Percentiles rank a stretch among this genome's conserved stretches.
phyloP scores from a whole-genome alignment of 768 basidiomycete genomes.

The Pleurotus tuber-regium region DNA sequence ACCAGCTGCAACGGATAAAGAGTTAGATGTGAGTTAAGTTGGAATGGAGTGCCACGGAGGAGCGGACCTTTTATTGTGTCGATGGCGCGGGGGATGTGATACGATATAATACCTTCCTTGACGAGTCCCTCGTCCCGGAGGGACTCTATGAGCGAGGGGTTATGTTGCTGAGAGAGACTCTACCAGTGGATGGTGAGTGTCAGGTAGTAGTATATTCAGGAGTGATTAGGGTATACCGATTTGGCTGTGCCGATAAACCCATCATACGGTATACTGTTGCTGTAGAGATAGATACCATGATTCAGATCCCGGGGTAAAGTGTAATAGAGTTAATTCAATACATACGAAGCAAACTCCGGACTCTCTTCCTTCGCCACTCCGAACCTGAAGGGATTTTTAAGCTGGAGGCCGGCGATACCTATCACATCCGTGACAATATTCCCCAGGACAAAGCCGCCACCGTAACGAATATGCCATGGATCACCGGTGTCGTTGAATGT shows the following conservation, averaged over 20 bases:
- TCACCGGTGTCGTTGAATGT: slow-evolving; percentile 42
- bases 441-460: slow-evolving; percentile 1
- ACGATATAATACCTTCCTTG: slow-evolving; percentile 53
- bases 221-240: slow-evolving; percentile 19
- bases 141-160: slow-evolving; percentile 55
- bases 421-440: slow-evolving; percentile 5
- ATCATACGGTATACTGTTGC: slow-evolving; percentile 40
- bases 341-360: slow-evolving; percentile 12
- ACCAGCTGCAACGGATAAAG: not conserved
- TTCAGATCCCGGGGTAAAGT: not conserved
- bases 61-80: slow-evolving; percentile 28
- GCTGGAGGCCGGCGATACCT: slow-evolving; percentile 5
- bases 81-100: slow-evolving; percentile 61
- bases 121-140: slow-evolving; percentile 50
- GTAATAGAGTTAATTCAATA: not conserved
- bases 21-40: not conserved
- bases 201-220: not conserved
- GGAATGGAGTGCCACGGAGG: not conserved
- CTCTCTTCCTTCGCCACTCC: slow-evolving; percentile 4
- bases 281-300: not conserved
- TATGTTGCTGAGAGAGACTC: slow-evolving; percentile 51
- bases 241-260: slow-evolving; percentile 52
- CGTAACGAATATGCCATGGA: slow-evolving; percentile 9
- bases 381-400: not conserved
- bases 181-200: slow-evolving; percentile 16